phyloP scores from a whole-genome alignment of 495 filamentous ascomycete genomes.

The Neurospora tetraspora region DNA sequence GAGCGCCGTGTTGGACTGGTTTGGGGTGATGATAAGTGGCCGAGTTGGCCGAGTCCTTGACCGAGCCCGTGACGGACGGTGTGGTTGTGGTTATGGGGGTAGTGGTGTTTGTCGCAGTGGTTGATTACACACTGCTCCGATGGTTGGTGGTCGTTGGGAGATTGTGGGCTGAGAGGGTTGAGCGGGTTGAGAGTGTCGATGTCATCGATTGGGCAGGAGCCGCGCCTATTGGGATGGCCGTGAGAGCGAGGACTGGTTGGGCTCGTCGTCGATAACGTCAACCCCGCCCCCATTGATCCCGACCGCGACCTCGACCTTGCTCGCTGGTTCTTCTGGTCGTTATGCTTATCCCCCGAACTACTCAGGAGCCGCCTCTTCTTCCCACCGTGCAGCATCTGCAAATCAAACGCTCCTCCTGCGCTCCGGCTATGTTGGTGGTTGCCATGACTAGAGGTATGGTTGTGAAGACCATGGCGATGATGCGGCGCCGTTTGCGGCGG shows the following conservation, averaged over 20 bases:
- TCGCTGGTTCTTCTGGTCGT: not conserved
- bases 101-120: not conserved
- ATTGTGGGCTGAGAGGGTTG: not conserved
- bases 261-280: accelerated
- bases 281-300: not conserved
- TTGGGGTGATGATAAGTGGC: not conserved
- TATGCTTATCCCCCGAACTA: not conserved
- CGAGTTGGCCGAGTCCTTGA: not conserved
- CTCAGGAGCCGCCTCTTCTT: not conserved
- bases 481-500: not conserved
- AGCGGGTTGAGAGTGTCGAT: not conserved
- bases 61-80: not conserved
- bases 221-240: not conserved
- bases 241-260: not conserved
- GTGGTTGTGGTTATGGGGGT: not conserved
- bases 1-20: not conserved
- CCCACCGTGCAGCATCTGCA: not conserved
- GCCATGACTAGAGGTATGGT: not conserved
- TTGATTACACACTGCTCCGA: not conserved
- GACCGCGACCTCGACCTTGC: not conserved
- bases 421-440: not conserved
- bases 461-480: not conserved
- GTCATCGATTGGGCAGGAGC: not conserved
- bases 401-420: not conserved
- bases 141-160: not conserved